Evolutionary conservation across 2,329 filamentous ascomycete genomes (phyloP).

Genomic region (Cryphonectria carpinicola): DNA sequence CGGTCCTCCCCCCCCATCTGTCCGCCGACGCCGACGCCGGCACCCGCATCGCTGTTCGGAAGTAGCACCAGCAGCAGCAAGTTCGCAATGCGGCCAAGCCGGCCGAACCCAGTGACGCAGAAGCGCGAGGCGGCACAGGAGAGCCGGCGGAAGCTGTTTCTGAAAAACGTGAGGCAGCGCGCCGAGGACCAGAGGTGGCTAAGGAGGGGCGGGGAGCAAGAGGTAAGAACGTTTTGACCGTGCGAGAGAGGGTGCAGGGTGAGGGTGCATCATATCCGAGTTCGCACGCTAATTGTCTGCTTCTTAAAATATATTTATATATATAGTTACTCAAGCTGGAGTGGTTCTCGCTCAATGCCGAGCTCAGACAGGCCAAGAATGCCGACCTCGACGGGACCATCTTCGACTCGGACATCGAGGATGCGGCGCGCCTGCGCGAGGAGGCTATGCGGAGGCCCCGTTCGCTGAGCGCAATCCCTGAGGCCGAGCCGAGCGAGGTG

Average conservation of each 20-base stretch:
- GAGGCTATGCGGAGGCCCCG: slow-evolving; percentile 32
- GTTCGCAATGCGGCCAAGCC: slow-evolving; percentile 59
- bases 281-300: not conserved
- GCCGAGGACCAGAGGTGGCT: slow-evolving; percentile 64
- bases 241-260: not conserved
- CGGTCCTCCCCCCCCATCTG: slow-evolving; percentile 53
- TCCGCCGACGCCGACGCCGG: slow-evolving; percentile 28
- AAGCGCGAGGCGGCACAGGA: slow-evolving; percentile 66
- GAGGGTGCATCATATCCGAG: not conserved
- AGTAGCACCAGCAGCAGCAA: slow-evolving; percentile 38
- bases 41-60: slow-evolving; percentile 42
- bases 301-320: not conserved
- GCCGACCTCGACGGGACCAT: slow-evolving; percentile 45
- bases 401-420: slow-evolving; percentile 56
- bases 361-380: slow-evolving; percentile 44
- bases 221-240: slow-evolving; percentile 41
- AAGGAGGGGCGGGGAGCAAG: slow-evolving; percentile 65
- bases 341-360: slow-evolving; percentile 45
- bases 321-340: slow-evolving; percentile 47
- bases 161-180: slow-evolving; percentile 67
- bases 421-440: slow-evolving; percentile 46
- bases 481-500: not conserved
- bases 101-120: slow-evolving; percentile 63
- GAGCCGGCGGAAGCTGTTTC: slow-evolving; percentile 67
- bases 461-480: slow-evolving; percentile 31